Percentiles rank a stretch among this genome's conserved stretches.
Evolutionary conservation across 495 filamentous ascomycete genomes (phyloP).

Genomic region (Aspergillus cavernicola): DNA sequence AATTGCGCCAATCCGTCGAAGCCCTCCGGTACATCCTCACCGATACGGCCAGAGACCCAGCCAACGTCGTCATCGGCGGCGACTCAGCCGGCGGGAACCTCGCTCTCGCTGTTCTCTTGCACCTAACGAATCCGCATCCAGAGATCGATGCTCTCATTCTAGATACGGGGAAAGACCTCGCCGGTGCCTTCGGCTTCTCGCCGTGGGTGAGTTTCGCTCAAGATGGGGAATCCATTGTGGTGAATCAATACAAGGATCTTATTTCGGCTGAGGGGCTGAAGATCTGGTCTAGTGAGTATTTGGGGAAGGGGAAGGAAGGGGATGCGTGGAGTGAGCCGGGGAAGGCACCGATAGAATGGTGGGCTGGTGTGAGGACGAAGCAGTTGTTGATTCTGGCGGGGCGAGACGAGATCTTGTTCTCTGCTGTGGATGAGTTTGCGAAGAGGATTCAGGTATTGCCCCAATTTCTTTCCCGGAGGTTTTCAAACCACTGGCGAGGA

Average conservation of each 20-base stretch:
- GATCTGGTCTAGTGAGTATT: constrained; percentile 45
- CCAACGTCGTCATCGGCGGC: constrained; percentile 51
- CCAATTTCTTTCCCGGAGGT: neutral
- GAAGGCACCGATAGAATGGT: constrained; percentile 51
- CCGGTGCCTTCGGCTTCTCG: constrained; percentile 47
- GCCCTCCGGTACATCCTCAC: constrained; percentile 52
- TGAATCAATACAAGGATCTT: constrained; percentile 50
- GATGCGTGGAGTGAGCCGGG: constrained; percentile 57
- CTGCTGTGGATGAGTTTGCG: constrained; percentile 49
- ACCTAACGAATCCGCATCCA: constrained; percentile 59
- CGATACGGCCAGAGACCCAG: constrained; percentile 32
- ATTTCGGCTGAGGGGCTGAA: constrained; percentile 27
- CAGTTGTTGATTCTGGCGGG: constrained; percentile 52
- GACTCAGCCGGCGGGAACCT: constrained; percentile 66
- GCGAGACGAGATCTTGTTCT: constrained; percentile 53
- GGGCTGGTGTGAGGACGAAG: constrained; percentile 43
- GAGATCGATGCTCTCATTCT: constrained; percentile 29
- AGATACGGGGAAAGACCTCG: constrained; percentile 20
- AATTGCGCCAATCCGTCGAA: constrained; percentile 52
- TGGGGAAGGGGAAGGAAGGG: constrained; percentile 30
- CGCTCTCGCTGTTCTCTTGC: constrained; percentile 49
- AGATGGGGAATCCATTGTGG: constrained; percentile 33
- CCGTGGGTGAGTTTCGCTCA: constrained; percentile 54
- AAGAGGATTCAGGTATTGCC: constrained; percentile 38
- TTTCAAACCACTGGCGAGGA: neutral